Evolutionary conservation across 106 monocot species (phyloP).

Genomic region (Alisma plantagoaquatica): DNA sequence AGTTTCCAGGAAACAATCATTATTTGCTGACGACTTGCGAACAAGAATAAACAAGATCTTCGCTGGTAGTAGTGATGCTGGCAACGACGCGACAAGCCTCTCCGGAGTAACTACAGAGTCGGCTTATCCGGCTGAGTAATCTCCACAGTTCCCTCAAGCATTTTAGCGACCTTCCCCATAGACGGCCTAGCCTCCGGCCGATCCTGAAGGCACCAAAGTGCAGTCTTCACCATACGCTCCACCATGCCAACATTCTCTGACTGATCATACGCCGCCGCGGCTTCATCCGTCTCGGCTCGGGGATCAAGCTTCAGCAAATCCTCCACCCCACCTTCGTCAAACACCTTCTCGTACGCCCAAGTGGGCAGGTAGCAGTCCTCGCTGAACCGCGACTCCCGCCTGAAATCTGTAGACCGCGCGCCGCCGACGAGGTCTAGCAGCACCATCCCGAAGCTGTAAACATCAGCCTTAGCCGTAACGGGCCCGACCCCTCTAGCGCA

Average conservation of each 20-base stretch:
- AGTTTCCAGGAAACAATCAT: too few relatives aligned
- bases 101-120: too few relatives aligned
- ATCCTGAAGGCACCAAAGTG: conserved; percentile 85
- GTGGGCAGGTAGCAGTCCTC: conserved; percentile 71
- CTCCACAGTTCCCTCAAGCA: conserved; percentile 82
- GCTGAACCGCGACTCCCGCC: conserved; percentile 32
- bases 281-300: conserved; percentile 33
- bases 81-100: too few relatives aligned
- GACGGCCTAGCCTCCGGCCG: conserved; percentile 57
- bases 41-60: too few relatives aligned
- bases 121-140: conserved; percentile 57
- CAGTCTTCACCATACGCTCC: conserved; percentile 87
- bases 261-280: conserved; percentile 30
- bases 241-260: conserved; percentile 19
- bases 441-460: conserved; percentile 82
- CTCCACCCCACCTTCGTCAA: conserved; percentile 25
- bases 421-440: conserved; percentile 72
- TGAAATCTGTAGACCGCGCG: conserved; percentile 34
- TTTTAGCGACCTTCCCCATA: conserved; percentile 90
- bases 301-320: conserved; percentile 53
- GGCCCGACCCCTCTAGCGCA: conserved; percentile 52
- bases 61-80: too few relatives aligned
- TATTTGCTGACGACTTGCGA: too few relatives aligned
- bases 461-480: conserved; percentile 85
- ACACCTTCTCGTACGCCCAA: conserved; percentile 85